Conservation (phyloP, 2,329 filamentous ascomycete genomes). For the Magnaporthiopsis rhizophila region DNA sequence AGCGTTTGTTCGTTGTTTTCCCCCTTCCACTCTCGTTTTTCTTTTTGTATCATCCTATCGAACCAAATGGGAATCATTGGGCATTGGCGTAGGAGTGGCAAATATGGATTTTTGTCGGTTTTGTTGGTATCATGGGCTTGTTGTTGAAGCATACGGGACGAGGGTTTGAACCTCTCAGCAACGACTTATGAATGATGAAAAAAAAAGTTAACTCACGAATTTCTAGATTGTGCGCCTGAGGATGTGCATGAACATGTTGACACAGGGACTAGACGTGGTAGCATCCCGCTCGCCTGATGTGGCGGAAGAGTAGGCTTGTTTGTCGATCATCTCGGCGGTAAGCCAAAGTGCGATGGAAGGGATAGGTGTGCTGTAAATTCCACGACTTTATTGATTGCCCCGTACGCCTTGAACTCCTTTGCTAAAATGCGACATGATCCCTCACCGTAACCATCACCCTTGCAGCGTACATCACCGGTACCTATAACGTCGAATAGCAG, state of each 20-base stretch:
- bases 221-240: too few relatives aligned
- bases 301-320: too few relatives aligned
- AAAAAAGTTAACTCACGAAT: neutral
- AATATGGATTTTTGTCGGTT: neutral
- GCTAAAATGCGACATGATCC: neutral
- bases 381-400: neutral
- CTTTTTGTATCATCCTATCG: neutral
- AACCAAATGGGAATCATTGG: neutral
- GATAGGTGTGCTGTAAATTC: neutral
- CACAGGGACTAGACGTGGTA: too few relatives aligned
- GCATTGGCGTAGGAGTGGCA: neutral
- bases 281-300: too few relatives aligned
- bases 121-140: neutral
- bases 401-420: neutral
- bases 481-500: too few relatives aligned
- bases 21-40: neutral
- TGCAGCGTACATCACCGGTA: neutral
- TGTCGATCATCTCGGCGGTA: too few relatives aligned
- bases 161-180: neutral
- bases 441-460: neutral
- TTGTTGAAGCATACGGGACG: neutral
- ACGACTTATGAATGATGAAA: slow-evolving; percentile 4
- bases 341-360: neutral
- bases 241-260: too few relatives aligned
- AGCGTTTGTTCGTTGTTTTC: neutral